Evolutionary conservation across 352 stramenopile genomes (phyloP).

Genomic region (Phytopythium boreale): DNA sequence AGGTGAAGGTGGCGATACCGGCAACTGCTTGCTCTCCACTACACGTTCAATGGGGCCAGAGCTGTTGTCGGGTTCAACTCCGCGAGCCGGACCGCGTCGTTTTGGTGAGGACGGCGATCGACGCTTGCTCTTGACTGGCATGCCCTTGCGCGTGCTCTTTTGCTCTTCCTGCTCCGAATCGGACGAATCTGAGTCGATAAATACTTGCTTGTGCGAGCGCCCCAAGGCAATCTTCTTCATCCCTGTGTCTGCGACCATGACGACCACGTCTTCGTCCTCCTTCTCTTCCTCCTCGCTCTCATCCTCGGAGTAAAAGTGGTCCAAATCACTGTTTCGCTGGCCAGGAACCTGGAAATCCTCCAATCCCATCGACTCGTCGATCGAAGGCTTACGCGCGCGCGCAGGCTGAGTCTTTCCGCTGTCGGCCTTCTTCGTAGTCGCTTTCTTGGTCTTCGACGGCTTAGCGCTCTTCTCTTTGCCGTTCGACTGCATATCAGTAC

Average conservation of each 20-base stretch:
- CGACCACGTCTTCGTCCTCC: slow-evolving; percentile 54
- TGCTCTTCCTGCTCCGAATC: slow-evolving; percentile 32
- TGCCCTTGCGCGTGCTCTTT: not conserved
- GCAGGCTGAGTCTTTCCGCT: not conserved
- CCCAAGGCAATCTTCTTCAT: slow-evolving; percentile 23
- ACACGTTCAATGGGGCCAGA: not conserved
- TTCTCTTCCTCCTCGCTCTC: slow-evolving; percentile 48
- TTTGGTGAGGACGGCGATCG: not conserved
- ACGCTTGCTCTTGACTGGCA: not conserved
- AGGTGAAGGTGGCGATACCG: not conserved
- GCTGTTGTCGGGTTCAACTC: not conserved
- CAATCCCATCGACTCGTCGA: slow-evolving; percentile 46
- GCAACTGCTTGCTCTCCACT: not conserved
- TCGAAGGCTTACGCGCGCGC: slow-evolving; percentile 14
- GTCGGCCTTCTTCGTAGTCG: not conserved
- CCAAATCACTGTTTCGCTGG: slow-evolving; percentile 47
- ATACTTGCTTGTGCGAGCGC: slow-evolving; percentile 68
- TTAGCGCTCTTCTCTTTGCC: not conserved
- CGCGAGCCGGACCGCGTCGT: not conserved
- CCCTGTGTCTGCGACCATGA: slow-evolving; percentile 25
- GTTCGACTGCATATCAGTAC: not conserved
- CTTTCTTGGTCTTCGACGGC: not conserved
- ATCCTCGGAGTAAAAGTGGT: slow-evolving; percentile 79
- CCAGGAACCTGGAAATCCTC: slow-evolving; percentile 79
- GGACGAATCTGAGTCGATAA: slow-evolving; percentile 64